Conservation (phyloP, 140 eudicot species). For the Ambrosia hybrid region DNA sequence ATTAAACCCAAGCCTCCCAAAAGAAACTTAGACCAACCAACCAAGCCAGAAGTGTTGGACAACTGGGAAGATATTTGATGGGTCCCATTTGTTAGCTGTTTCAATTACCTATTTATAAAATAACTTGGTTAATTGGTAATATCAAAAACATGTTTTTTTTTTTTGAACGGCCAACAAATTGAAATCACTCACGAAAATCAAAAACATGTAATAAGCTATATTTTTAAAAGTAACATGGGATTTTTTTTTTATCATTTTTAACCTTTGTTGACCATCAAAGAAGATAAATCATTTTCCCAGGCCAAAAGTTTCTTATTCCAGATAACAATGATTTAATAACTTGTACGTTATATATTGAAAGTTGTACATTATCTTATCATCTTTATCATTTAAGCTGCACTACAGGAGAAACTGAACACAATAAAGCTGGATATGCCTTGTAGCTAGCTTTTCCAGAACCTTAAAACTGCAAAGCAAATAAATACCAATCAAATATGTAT, state of each 20-base stretch:
- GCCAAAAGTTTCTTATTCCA: neutral
- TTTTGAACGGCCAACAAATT: too few species aligned
- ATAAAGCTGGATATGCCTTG: too few species aligned
- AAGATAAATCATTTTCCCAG: neutral
- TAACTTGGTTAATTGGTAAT: neutral
- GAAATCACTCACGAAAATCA: too few species aligned
- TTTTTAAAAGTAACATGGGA: neutral
- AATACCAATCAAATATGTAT: neutral
- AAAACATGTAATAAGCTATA: too few species aligned
- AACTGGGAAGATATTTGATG: neutral
- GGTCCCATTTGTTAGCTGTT: constrained; percentile 11
- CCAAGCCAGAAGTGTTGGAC: too few species aligned
- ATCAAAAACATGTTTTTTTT: neutral
- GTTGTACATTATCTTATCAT: neutral
- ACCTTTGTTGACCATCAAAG: constrained; percentile 34
- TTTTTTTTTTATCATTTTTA: constrained; percentile 18
- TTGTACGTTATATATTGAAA: neutral
- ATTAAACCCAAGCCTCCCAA: too few species aligned
- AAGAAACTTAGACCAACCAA: too few species aligned
- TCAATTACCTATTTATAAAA: neutral
- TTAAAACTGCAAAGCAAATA: too few species aligned
- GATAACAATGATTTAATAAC: too few species aligned
- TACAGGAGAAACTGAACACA: neutral
- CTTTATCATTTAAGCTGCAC: too few species aligned
- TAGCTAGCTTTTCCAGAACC: too few species aligned